Evolutionary conservation across 345 rosid genomes (phyloP).

Genomic region (Gossypium arboreum): DNA sequence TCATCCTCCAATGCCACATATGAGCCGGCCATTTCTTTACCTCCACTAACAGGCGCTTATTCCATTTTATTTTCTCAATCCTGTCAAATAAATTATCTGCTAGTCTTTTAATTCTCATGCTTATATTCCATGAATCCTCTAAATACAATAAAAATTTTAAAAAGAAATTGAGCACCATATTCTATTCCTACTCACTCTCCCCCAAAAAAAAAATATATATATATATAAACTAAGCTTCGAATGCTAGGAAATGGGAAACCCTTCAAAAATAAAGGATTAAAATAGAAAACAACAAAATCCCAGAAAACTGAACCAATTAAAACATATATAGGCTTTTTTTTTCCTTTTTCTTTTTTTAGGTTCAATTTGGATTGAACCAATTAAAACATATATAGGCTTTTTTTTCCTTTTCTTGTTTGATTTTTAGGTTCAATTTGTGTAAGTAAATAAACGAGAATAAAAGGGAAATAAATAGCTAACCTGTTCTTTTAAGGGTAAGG

Average conservation of each 20-base stretch:
- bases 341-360: background rate
- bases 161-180: too few relatives aligned
- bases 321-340: background rate
- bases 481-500: background rate
- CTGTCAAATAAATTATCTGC: background rate
- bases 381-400: too few relatives aligned
- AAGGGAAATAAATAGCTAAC: background rate
- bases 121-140: too few relatives aligned
- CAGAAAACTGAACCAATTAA: background rate
- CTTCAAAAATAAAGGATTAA: background rate
- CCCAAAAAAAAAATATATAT: too few relatives aligned
- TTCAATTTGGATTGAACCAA: background rate
- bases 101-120: background rate
- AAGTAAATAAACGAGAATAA: background rate
- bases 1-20: slow-evolving; percentile 21
- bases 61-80: slow-evolving; percentile 16
- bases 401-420: background rate
- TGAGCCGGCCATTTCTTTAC: slow-evolving; percentile 21
- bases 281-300: background rate
- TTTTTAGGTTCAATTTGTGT: background rate
- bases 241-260: background rate
- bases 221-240: background rate
- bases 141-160: too few relatives aligned
- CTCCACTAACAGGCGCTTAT: slow-evolving; percentile 16
- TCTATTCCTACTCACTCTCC: too few relatives aligned